Evolutionary conservation across 768 basidiomycete genomes (phyloP).

Genomic region (Russula sp.): DNA sequence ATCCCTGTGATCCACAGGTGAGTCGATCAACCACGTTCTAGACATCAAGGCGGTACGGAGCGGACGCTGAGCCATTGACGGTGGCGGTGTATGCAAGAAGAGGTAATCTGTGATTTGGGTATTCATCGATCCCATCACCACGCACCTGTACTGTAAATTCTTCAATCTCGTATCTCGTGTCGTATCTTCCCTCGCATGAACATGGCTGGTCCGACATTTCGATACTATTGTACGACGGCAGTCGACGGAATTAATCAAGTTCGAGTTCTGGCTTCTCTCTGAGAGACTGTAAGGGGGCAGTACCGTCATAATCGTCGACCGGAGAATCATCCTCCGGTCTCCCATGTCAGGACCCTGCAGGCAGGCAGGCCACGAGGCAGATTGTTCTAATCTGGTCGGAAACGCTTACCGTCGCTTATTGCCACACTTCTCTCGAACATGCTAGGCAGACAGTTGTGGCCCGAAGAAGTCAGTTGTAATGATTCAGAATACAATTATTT

Average conservation of each 20-base stretch:
- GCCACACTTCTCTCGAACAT: background rate
- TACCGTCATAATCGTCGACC: background rate
- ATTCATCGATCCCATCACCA: background rate
- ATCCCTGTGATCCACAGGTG: no score
- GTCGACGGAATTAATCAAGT: background rate
- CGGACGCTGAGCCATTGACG: background rate
- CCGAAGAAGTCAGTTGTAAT: background rate
- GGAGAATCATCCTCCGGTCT: conserved; percentile 2
- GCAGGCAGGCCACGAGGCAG: conserved; percentile 4
- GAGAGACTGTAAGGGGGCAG: background rate
- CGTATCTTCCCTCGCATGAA: background rate
- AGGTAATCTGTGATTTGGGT: background rate
- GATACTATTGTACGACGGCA: background rate
- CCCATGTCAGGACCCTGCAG: background rate
- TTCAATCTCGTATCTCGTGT: background rate
- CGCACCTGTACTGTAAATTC: background rate
- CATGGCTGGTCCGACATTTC: background rate
- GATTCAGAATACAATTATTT: background rate
- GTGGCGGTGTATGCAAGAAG: conserved; percentile 5
- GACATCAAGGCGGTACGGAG: background rate
- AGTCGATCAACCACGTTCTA: background rate
- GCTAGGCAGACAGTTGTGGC: background rate
- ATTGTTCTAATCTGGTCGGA: background rate
- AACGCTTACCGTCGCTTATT: background rate
- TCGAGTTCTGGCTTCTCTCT: background rate